Percentiles rank a stretch among this genome's conserved stretches.
These are phyloP conservation scores for Iberis pinnata DNA, from an alignment of 345 rosid genomes.

Conservation along the genomic window DNA sequence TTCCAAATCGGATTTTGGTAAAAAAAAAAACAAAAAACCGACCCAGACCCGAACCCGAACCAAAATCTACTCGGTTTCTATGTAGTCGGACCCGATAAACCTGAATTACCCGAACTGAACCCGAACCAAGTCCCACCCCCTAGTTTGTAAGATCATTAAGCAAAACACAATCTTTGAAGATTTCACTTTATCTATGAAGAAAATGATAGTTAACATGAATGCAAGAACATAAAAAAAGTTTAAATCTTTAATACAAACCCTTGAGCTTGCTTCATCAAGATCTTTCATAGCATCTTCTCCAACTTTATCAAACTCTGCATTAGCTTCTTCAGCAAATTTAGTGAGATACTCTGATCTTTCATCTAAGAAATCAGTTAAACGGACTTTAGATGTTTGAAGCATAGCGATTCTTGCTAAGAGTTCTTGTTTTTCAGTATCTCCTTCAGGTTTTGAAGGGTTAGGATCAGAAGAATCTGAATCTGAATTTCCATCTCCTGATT, in stretches of 20 bases:
- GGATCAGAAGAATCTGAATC: constrained; percentile 35
- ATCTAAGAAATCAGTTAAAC: constrained; percentile 77
- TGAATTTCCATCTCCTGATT: constrained; percentile 18
- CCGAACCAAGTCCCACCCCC: no score
- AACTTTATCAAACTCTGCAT: constrained; percentile 66
- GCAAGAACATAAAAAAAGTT: neutral
- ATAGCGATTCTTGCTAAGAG: constrained; percentile 75
- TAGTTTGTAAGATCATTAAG: no score
- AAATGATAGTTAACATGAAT: constrained; percentile 3
- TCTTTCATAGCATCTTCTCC: constrained; percentile 89
- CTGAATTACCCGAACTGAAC: no score
- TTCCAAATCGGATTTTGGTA: no score
- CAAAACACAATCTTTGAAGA: no score
- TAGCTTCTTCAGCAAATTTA: constrained; percentile 80
- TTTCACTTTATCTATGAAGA: no score
- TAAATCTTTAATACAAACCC: constrained; percentile 46
- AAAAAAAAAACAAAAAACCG: no score
- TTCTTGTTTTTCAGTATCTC: constrained; percentile 69
- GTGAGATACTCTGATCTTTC: constrained; percentile 69
- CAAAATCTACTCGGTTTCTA: no score
- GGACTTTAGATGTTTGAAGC: constrained; percentile 78
- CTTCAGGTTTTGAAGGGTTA: constrained; percentile 42
- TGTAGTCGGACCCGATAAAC: no score
- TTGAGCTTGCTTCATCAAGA: constrained; percentile 75
- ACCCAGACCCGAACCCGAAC: no score